phyloP scores from a whole-genome alignment of 2,329 filamentous ascomycete genomes.

The Tolypocladium ovalisporum region DNA sequence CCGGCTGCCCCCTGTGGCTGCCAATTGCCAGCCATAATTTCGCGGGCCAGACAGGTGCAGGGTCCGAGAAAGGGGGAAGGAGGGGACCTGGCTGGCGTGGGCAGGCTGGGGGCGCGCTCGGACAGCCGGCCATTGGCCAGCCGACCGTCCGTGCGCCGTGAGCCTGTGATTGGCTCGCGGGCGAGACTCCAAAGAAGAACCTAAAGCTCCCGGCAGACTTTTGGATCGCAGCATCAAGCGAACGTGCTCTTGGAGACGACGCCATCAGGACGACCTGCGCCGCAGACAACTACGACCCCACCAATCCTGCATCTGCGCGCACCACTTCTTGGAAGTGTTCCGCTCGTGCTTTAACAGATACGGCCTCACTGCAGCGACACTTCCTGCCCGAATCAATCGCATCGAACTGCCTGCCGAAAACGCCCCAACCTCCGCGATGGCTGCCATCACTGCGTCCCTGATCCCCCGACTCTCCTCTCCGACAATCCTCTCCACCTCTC shows the following conservation, averaged over 20 bases:
- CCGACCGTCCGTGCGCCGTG: slow-evolving; percentile 14
- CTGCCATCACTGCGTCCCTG: slow-evolving; percentile 32
- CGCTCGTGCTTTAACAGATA: not conserved
- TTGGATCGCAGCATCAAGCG: slow-evolving; percentile 9
- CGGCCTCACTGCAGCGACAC: not conserved
- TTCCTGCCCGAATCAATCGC: not conserved
- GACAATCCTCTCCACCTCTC: slow-evolving; percentile 27
- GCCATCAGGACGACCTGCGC: not conserved
- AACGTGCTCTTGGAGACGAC: slow-evolving; percentile 4
- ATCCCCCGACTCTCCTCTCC: slow-evolving; percentile 42
- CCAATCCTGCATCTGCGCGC: not conserved
- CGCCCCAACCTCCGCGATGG: slow-evolving; percentile 24
- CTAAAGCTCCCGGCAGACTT: slow-evolving; percentile 15
- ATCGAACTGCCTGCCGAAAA: not conserved
- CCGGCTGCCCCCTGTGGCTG: slow-evolving; percentile 13
- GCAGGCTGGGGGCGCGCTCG: slow-evolving; percentile 6
- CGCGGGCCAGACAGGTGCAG: slow-evolving; percentile 27
- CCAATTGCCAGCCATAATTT: slow-evolving; percentile 39
- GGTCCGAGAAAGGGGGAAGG: slow-evolving; percentile 33
- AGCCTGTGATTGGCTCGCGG: slow-evolving; percentile 16
- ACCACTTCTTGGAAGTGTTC: not conserved
- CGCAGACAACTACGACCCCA: not conserved
- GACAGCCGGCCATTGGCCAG: slow-evolving; percentile 18
- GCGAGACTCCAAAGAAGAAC: slow-evolving; percentile 12
- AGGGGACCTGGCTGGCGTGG: slow-evolving; percentile 13